Base-by-base conservation (phyloP, 2,329 filamentous ascomycete species). In the Xylaria sp. region DNA sequence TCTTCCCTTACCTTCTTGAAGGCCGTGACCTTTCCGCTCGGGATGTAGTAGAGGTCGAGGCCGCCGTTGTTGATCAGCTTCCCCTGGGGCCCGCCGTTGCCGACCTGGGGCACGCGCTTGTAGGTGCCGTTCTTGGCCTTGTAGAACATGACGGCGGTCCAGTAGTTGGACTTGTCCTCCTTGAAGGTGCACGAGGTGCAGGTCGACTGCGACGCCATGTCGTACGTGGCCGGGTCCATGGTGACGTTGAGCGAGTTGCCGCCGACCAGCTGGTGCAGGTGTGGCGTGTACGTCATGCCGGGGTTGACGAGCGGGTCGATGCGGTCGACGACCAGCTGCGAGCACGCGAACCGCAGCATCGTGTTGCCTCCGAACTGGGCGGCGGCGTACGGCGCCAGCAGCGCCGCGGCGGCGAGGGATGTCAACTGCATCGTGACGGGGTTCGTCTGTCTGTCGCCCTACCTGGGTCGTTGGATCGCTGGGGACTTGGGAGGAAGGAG, bases 311-410 rank as follows among this genome's bases (percentile, higher is more conserved):
- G 65, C 29, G 76, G 76, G 66, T 78, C 76, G 62, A 72, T 70
- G 39, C 75, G 74, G 66, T 78, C 76, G 48, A 78, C 74, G 37
- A 77, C 74, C 22, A 78, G 71, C 68, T 78, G 75, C 38, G 75
- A 77, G 70, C 76, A 78, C 20, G 74, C 74, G 59, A 78, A 78
- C 29, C 76, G 74, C 59, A 78, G 67, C 75, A 77, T 77, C 64
- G 73, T 72, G 52, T 61, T 61, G n/a, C n/a, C n/a, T 17, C 57
- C 58, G 51, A 69, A 69, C 56, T 69, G 67, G 18, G 64, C 66
- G 39, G 69, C 64, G 52, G 61, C 69, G 60, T 66, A 61, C 20
- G 68, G 63, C 60, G 67, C 62, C 24, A 71, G 62, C 38, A 72
- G 64, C 54, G 66, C 66, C 16, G 63, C 64, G 50, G 66, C 66